phyloP scores from a whole-genome alignment of 2,329 filamentous ascomycete species.

The Didymella lethalis region DNA sequence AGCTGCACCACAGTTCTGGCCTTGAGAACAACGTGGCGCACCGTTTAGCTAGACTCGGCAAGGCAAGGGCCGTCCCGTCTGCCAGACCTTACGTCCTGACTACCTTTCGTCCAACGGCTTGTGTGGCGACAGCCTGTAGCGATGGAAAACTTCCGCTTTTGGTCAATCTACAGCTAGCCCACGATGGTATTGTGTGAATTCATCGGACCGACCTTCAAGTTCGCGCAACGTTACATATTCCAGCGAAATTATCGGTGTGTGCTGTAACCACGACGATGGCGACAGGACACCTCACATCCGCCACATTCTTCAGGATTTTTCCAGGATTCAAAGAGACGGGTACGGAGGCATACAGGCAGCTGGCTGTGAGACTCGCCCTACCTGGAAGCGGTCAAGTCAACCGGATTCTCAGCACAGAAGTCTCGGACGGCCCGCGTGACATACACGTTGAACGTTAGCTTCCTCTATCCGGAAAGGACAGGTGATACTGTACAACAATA shows the following conservation, averaged over 20 bases:
- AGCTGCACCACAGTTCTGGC: neutral
- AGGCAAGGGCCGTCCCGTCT: constrained; percentile 22
- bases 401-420: neutral
- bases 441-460: neutral
- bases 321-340: neutral
- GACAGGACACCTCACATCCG: neutral
- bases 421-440: constrained; percentile 8
- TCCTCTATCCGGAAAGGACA: neutral
- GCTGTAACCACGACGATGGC: constrained; percentile 3
- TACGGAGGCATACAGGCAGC: neutral
- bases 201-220: constrained; percentile 10
- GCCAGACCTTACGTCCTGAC: neutral
- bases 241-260: constrained; percentile 18
- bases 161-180: neutral
- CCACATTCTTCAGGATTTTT: neutral
- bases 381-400: neutral
- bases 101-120: neutral
- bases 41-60: constrained; percentile 7
- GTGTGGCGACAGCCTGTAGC: neutral
- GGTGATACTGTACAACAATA: constrained; percentile 8
- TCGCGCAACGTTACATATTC: constrained; percentile 21
- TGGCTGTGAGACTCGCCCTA: neutral
- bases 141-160: neutral
- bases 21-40: constrained; percentile 10
- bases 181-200: neutral